phyloP scores from a whole-genome alignment of 163 green algal genomes.

The Picocystis sp. region DNA sequence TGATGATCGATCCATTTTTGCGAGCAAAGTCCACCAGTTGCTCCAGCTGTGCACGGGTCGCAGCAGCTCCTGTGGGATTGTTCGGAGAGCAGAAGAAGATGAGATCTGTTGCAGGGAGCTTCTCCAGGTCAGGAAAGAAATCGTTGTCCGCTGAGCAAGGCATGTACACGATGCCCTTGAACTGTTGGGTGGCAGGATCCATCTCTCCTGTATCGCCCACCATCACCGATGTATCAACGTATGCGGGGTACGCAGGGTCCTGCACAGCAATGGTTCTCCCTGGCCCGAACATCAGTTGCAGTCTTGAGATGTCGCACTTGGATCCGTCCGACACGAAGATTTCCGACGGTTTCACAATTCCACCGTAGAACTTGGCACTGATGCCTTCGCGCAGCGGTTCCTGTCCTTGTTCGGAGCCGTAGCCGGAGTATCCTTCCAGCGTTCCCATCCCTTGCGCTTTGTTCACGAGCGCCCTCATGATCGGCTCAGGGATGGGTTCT shows the following conservation, averaged over 20 bases:
- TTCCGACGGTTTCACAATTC: slow-evolving; percentile 49
- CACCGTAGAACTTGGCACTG: slow-evolving; percentile 60
- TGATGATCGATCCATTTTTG: slow-evolving; percentile 79
- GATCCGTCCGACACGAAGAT: slow-evolving; percentile 95
- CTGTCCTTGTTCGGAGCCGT: slow-evolving; percentile 86
- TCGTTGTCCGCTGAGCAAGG: slow-evolving; percentile 57
- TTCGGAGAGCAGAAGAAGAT: slow-evolving; percentile 99
- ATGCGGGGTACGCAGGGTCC: slow-evolving; percentile 89
- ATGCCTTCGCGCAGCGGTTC: slow-evolving; percentile 58
- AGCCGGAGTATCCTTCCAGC: slow-evolving; percentile 85
- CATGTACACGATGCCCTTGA: slow-evolving; percentile 90
- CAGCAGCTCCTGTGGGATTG: slow-evolving; percentile 84
- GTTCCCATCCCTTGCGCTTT: slow-evolving; percentile 71
- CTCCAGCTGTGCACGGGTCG: slow-evolving; percentile 76
- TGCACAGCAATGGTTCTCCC: slow-evolving; percentile 60
- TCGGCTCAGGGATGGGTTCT: slow-evolving; percentile 73
- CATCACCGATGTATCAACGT: slow-evolving; percentile 98
- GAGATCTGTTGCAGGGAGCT: slow-evolving; percentile 59
- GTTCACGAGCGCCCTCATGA: slow-evolving; percentile 24
- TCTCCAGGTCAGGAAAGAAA: slow-evolving; percentile 90
- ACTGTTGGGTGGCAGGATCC: slow-evolving; percentile 53
- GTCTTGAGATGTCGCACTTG: slow-evolving; percentile 95
- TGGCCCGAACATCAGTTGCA: slow-evolving; percentile 86
- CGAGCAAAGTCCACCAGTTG: slow-evolving; percentile 72
- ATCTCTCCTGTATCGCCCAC: slow-evolving; percentile 82